Percentiles rank a stretch among this genome's conserved stretches.
These are phyloP conservation scores for Lepidopterella palustris DNA, from an alignment of 495 filamentous ascomycete species.

Conservation along the genomic window DNA sequence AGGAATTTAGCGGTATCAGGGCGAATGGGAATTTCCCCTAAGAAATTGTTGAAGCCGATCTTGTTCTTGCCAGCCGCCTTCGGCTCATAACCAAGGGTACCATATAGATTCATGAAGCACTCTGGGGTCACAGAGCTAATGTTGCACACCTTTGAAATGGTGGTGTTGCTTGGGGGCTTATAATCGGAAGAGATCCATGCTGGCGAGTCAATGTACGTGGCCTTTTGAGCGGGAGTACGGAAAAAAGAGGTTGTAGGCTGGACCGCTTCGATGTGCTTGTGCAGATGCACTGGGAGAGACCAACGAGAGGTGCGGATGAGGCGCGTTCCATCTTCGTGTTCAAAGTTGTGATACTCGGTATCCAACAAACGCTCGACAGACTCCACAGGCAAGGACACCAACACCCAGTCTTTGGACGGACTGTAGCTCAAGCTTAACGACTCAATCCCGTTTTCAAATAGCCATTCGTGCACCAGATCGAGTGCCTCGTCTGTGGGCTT, in stretches of 20 bases:
- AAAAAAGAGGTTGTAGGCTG: conserved; percentile 66
- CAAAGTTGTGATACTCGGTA: conserved; percentile 41
- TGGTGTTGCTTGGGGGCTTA: conserved; percentile 24
- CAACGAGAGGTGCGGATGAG: conserved; percentile 42
- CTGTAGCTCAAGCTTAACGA: conserved; percentile 23
- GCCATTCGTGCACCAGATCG: conserved; percentile 40
- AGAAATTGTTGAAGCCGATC: conserved; percentile 46
- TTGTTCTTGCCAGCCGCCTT: conserved; percentile 40
- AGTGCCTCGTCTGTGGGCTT: conserved; percentile 34
- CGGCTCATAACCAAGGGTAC: conserved; percentile 46
- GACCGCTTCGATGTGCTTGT: conserved; percentile 54
- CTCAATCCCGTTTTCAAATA: conserved; percentile 36
- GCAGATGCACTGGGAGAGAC: conserved; percentile 48
- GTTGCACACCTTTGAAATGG: conserved; percentile 44
- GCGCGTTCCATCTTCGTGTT: conserved; percentile 38
- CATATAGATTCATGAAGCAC: conserved; percentile 51
- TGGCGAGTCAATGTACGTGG: conserved; percentile 1
- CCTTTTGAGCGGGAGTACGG: conserved; percentile 21
- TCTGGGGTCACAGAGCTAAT: conserved; percentile 46
- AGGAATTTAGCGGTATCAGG: conserved; percentile 47
- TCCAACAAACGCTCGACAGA: conserved; percentile 39
- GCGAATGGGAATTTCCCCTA: conserved; percentile 45
- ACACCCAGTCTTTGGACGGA: conserved; percentile 42
- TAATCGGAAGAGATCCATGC: conserved; percentile 15
- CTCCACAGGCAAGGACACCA: conserved; percentile 34